Conservation (phyloP, 352 stramenopile species). For the Bremia lactucae region DNA sequence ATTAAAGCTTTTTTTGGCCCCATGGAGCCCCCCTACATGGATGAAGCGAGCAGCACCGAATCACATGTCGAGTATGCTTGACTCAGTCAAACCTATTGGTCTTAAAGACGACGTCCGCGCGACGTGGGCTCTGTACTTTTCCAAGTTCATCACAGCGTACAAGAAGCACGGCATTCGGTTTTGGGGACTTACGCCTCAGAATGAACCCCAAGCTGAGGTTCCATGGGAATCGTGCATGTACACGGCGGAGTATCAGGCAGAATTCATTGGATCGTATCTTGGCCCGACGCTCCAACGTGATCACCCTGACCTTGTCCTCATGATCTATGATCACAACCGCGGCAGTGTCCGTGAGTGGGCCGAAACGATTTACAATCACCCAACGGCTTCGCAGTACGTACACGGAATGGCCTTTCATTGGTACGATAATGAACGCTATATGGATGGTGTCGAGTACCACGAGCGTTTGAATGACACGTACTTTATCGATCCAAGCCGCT, state of each 20-base stretch:
- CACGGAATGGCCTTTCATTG: conserved; percentile 91
- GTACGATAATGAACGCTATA: conserved; percentile 55
- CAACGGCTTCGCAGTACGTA: conserved; percentile 57
- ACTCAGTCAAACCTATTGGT: conserved; percentile 43
- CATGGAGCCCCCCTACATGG: conserved; percentile 86
- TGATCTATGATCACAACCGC: conserved; percentile 90
- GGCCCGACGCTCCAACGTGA: conserved; percentile 69
- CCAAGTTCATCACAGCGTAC: conserved; percentile 89
- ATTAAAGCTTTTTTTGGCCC: conserved; percentile 79
- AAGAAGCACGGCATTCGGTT: conserved; percentile 69
- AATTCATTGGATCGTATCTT: conserved; percentile 72
- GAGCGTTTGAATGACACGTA: conserved; percentile 75
- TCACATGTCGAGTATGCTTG: conserved; percentile 53
- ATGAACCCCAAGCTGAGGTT: conserved; percentile 74
- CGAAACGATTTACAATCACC: conserved; percentile 51
- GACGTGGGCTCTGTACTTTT: conserved; percentile 87
- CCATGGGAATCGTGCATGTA: conserved; percentile 68
- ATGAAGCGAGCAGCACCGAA: conserved; percentile 56
- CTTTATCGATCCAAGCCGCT: conserved; percentile 47
- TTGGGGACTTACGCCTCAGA: conserved; percentile 87
- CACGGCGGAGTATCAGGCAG: conserved; percentile 38
- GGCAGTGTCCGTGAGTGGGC: conserved; percentile 66
- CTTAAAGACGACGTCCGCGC: conserved; percentile 39
- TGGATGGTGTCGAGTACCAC: conserved; percentile 71
- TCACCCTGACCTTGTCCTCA: conserved; percentile 69